phyloP scores from a whole-genome alignment of 2,329 filamentous ascomycete species.

The Botrytis paeoniae region DNA sequence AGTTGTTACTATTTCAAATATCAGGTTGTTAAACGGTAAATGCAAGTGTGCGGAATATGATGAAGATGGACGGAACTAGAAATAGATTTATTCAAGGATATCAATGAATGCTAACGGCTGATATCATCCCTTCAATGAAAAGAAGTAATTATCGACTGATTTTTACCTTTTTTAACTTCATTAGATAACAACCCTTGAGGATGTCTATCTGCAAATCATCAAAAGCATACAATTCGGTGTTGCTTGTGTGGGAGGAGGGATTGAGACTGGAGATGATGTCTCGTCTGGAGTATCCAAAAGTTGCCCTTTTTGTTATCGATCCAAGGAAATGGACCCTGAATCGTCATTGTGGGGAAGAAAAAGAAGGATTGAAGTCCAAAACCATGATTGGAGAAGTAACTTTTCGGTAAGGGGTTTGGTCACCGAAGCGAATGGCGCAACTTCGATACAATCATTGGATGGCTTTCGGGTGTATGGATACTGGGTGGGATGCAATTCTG shows the following conservation, averaged over 20 bases:
- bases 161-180: not conserved
- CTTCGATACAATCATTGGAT: slow-evolving; percentile 2
- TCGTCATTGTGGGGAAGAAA: slow-evolving; percentile 10
- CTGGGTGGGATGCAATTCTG: not conserved
- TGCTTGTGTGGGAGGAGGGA: not conserved
- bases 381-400: not conserved
- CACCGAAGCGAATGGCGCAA: not conserved
- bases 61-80: not conserved
- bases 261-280: not conserved
- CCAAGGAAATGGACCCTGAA: slow-evolving; percentile 13
- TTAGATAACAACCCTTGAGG: not conserved
- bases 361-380: not conserved
- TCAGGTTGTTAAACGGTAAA: not conserved
- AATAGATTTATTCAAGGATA: not conserved
- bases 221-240: not conserved
- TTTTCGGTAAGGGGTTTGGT: not conserved
- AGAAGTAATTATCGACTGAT: not conserved
- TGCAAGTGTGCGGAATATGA: not conserved
- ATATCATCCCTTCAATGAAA: not conserved
- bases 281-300: not conserved
- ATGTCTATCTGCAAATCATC: not conserved
- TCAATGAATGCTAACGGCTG: not conserved
- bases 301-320: not conserved
- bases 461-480: not conserved
- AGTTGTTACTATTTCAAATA: not conserved